Conservation (phyloP, 176 grass and related monocot species). For the Poa annua region DNA sequence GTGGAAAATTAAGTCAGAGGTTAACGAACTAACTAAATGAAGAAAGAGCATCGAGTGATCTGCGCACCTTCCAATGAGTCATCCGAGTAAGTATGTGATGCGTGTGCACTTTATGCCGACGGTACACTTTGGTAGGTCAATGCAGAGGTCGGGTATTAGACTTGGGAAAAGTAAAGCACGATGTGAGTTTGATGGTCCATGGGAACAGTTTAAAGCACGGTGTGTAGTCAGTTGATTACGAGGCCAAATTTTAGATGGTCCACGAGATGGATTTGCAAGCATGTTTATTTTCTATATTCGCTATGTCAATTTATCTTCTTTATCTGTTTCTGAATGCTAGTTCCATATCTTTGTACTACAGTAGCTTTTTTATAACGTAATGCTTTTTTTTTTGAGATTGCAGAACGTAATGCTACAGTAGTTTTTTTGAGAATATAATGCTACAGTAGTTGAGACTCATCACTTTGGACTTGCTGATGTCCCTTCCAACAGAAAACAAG, state of each 20-base stretch:
- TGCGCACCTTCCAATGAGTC: slow-evolving; percentile 6
- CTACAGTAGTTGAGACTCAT: no score
- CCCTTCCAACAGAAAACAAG: no score
- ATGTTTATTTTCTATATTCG: background rate
- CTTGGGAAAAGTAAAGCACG: background rate
- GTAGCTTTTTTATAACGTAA: no score
- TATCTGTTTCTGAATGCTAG: no score
- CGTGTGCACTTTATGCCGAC: slow-evolving; percentile 12
- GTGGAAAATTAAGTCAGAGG: background rate
- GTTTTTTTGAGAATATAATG: no score
- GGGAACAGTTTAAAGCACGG: background rate
- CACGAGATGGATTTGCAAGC: background rate
- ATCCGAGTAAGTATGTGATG: background rate
- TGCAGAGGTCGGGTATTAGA: background rate
- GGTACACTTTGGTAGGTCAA: background rate
- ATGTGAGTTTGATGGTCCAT: background rate
- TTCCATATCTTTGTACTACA: no score
- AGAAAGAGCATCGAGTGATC: background rate
- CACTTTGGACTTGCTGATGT: no score
- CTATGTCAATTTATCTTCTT: no score
- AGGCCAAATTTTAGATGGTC: background rate
- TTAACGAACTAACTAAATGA: background rate
- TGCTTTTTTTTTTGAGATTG: no score
- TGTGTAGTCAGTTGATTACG: background rate
- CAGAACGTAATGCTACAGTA: no score